These are phyloP conservation scores for Graphium sp. DNA, from an alignment of 2,329 filamentous ascomycete genomes.

Conservation along the genomic window DNA sequence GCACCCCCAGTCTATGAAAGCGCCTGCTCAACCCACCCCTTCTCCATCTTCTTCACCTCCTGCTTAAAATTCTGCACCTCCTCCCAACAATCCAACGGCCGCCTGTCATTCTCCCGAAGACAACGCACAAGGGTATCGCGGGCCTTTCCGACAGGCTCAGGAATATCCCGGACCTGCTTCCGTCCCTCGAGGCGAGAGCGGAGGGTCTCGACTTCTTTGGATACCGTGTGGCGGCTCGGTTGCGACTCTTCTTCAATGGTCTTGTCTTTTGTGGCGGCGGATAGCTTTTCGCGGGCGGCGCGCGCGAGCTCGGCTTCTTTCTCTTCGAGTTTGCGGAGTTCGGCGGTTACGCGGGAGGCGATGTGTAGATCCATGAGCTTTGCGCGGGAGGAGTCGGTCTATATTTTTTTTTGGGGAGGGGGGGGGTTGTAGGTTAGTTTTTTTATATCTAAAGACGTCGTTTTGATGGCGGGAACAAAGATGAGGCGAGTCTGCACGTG, in stretches of 20 bases:
- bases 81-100: constrained; percentile 85
- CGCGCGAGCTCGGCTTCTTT: constrained; percentile 53
- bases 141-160: constrained; percentile 56
- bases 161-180: constrained; percentile 50
- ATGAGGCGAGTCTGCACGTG: too few relatives aligned
- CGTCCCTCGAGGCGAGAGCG: constrained; percentile 41
- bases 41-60: constrained; percentile 76
- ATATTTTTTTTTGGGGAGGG: constrained; percentile 4
- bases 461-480: not conserved
- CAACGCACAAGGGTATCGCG: constrained; percentile 65
- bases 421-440: constrained; percentile 1
- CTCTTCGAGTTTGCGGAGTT: constrained; percentile 65
- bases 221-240: constrained; percentile 27
- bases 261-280: constrained; percentile 40
- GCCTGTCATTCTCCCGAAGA: constrained; percentile 66
- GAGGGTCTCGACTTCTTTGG: constrained; percentile 42
- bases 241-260: constrained; percentile 14
- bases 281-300: constrained; percentile 48
- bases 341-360: constrained; percentile 69
- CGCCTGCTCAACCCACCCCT: constrained; percentile 73
- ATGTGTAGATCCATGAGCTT: constrained; percentile 74
- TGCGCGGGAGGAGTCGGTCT: constrained; percentile 81
- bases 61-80: constrained; percentile 84
- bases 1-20: too few relatives aligned
- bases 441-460: constrained; percentile 1